These are phyloP conservation scores for Phoenix roebelenii DNA, from an alignment of 176 grass and related monocot species.

Conservation along the genomic window DNA sequence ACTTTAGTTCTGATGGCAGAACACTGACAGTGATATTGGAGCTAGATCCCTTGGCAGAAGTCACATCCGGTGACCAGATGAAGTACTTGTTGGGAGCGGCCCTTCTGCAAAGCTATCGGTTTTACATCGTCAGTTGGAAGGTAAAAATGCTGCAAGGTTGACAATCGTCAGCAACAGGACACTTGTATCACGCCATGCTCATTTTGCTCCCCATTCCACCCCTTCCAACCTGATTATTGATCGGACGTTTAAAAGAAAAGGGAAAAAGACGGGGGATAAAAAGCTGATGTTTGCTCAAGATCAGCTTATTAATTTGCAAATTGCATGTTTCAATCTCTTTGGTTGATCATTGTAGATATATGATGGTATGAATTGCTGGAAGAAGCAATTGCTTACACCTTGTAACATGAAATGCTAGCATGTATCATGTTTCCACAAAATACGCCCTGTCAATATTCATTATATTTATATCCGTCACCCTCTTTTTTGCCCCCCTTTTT, in stretches of 20 bases:
- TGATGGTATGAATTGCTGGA: not conserved
- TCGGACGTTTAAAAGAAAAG: too few species aligned
- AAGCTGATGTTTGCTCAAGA: slow-evolving; percentile 13
- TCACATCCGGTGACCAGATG: slow-evolving; percentile 66
- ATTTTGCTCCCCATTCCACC: not conserved
- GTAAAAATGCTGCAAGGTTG: too few species aligned
- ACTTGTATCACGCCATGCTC: too few species aligned
- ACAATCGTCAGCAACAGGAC: too few species aligned
- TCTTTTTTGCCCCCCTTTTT: too few species aligned
- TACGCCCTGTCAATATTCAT: too few species aligned
- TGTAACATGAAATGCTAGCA: too few species aligned
- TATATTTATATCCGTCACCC: too few species aligned
- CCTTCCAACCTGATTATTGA: not conserved
- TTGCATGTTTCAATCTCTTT: not conserved
- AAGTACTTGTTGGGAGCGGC: not conserved
- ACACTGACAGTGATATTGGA: slow-evolving; percentile 78
- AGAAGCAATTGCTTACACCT: too few species aligned
- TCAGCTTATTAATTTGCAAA: not conserved
- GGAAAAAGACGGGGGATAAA: too few species aligned
- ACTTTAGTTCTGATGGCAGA: slow-evolving; percentile 27
- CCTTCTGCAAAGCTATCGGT: too few species aligned
- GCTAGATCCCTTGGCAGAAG: slow-evolving; percentile 85
- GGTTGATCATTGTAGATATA: slow-evolving; percentile 37
- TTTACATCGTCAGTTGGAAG: not conserved
- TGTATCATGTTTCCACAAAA: too few species aligned